Evolutionary conservation across 2,329 filamentous ascomycete species (phyloP), one percentile per base, ranked within the genome.

Genomic region (Verticillium zaregamsianum): DNA sequence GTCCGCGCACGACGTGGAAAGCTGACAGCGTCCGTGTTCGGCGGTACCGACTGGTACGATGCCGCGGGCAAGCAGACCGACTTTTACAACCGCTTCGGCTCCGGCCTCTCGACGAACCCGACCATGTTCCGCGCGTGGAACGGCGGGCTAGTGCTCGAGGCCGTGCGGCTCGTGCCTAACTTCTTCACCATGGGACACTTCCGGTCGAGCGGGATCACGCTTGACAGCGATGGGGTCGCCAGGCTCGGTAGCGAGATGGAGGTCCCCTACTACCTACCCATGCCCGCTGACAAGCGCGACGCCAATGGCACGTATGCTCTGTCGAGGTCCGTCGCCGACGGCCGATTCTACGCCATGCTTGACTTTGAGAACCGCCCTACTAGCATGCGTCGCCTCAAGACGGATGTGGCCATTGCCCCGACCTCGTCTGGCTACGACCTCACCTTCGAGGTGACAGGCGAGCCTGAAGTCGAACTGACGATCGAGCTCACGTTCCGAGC

Each of bases 111-210:
- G 28, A 66, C 65, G 15, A 66, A 66, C 60, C 65, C 65, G 57
- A 65, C 63, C 39, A 54, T 66, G 40, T 66, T 66, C 58, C 63
- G 65, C 37, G 65, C 65, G 7, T 66, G 63, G 62, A 66, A 66
- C 58, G 65, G 65, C 57, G 32, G 59, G 31, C 39, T 58, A 2
- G 62, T 59, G 12, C 62, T 66, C 31, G 65, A 66, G 49, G 65
- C 35, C 45, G 59, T 66, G 28, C 65, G 65, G 5, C 58, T 66
- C 23, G 61, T 65, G 33, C 63, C 65, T 15, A 63, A 66, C 59
- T 66, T 66, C 63, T 66, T 66, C 65, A 63, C 63, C 59, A 66
- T 66, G 65, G 65, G 65, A 9, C 65, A 66, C 62, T 66, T 66
- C 61, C 63, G 65, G 12, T 66, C 65, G 58, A 61, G 54, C 52